Conservation (phyloP, 2,329 filamentous ascomycete genomes). For the Phialemoniopsis sp. region DNA sequence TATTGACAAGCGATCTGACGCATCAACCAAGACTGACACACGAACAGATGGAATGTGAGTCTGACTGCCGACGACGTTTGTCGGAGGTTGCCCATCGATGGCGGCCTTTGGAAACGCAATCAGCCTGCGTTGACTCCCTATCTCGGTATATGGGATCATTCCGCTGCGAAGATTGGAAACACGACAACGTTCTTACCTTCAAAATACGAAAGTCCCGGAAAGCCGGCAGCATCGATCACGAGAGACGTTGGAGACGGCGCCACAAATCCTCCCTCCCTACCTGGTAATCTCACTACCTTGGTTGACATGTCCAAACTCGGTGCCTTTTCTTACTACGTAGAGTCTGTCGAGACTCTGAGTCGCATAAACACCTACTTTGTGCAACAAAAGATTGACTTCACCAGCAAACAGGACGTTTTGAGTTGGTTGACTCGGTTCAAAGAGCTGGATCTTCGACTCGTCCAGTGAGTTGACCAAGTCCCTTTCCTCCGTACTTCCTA, state of each 20-base stretch:
- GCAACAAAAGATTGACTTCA: conserved; percentile 25
- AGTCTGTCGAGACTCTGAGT: conserved; percentile 30
- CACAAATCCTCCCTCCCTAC: conserved; percentile 2
- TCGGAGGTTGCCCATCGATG: conserved; percentile 24
- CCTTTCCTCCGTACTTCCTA: neutral
- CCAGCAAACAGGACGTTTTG: conserved; percentile 21
- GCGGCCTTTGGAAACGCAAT: conserved; percentile 21
- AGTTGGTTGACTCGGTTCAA: conserved; percentile 34
- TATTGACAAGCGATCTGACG: neutral
- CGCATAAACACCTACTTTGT: conserved; percentile 29
- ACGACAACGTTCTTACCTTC: conserved; percentile 16
- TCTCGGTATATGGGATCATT: conserved; percentile 27
- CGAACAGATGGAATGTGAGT: conserved; percentile 21
- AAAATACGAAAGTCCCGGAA: neutral
- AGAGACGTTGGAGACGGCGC: neutral
- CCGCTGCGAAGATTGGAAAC: conserved; percentile 19
- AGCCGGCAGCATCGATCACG: neutral
- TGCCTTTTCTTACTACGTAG: conserved; percentile 30
- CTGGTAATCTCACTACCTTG: conserved; percentile 2
- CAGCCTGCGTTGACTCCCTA: conserved; percentile 24
- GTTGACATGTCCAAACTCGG: conserved; percentile 21
- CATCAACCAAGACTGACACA: neutral
- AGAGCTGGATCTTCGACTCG: conserved; percentile 29
- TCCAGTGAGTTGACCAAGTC: conserved; percentile 17
- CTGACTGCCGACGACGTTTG: conserved; percentile 24